Evolutionary conservation across 805 yeast genomes (phyloP).

Genomic region (Spathaspora sp.): DNA sequence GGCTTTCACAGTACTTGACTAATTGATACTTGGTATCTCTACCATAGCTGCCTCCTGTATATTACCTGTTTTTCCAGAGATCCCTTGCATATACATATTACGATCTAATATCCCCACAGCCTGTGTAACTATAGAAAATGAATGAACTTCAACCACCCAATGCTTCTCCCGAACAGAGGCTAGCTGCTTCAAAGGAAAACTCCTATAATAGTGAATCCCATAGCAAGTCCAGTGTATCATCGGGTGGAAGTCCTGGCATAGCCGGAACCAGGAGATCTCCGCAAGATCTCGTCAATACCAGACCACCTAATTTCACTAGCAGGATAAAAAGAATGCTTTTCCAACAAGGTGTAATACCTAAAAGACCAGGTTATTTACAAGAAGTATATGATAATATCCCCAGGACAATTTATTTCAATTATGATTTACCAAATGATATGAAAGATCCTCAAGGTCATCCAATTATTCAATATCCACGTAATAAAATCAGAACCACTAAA

Average conservation of each 20-base stretch:
- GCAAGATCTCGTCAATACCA: conserved; percentile 12
- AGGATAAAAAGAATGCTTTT: conserved; percentile 17
- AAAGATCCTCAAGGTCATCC: conserved; percentile 31
- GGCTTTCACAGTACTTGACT: neutral
- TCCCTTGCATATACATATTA: neutral
- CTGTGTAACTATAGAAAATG: neutral
- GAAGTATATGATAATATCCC: conserved; percentile 36
- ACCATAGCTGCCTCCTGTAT: neutral
- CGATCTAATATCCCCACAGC: neutral
- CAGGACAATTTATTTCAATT: conserved; percentile 47
- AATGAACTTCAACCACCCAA: neutral
- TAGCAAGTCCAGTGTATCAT: conserved; percentile 4
- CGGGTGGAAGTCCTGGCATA: neutral
- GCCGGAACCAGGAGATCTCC: conserved; percentile 8
- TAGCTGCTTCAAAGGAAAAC: neutral
- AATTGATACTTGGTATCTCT: neutral
- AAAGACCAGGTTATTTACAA: conserved; percentile 32
- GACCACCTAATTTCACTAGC: conserved; percentile 21
- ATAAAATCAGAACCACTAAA: conserved; percentile 60
- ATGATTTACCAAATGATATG: conserved; percentile 44
- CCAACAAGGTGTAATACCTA: conserved; percentile 17
- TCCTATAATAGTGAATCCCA: neutral
- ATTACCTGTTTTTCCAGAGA: neutral
- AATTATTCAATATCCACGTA: conserved; percentile 41
- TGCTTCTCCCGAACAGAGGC: neutral